Conservation (phyloP, 169 alveolate species). For the Amoebophrya sp. region DNA sequence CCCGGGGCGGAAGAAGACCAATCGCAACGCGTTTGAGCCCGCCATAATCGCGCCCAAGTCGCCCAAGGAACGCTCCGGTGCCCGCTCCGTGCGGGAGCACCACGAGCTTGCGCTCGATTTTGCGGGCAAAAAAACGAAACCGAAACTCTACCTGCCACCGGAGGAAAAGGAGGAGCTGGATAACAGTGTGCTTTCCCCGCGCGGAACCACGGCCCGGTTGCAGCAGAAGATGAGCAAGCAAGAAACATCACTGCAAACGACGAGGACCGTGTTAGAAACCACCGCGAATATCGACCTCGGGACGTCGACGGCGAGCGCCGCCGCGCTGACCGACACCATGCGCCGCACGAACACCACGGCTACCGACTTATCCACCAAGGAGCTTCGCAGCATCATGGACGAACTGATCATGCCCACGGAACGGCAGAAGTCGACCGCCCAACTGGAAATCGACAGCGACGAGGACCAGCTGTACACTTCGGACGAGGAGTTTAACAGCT, state of each 20-base stretch:
- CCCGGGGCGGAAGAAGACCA: not conserved
- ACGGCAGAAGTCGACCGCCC: too few species aligned
- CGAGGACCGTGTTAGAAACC: too few species aligned
- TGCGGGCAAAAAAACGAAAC: not conserved
- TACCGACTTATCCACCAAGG: too few species aligned
- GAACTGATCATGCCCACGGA: too few species aligned
- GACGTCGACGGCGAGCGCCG: too few species aligned
- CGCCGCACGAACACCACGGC: too few species aligned
- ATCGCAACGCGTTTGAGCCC: not conserved
- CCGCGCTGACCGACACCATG: too few species aligned
- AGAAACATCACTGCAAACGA: not conserved
- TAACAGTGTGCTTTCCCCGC: not conserved
- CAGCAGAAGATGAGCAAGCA: not conserved
- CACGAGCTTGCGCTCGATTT: not conserved
- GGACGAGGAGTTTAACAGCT: too few species aligned
- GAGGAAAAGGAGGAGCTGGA: not conserved
- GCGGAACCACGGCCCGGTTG: not conserved
- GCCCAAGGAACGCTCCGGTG: not conserved
- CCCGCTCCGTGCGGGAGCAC: not conserved
- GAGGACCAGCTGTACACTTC: too few species aligned
- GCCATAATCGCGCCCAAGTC: not conserved
- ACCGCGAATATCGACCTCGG: too few species aligned
- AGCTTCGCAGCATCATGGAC: too few species aligned
- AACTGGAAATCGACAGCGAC: too few species aligned
- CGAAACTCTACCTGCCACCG: not conserved